Base-by-base conservation (phyloP, 495 filamentous ascomycete species). In the Sphaerosporella brunnea region DNA sequence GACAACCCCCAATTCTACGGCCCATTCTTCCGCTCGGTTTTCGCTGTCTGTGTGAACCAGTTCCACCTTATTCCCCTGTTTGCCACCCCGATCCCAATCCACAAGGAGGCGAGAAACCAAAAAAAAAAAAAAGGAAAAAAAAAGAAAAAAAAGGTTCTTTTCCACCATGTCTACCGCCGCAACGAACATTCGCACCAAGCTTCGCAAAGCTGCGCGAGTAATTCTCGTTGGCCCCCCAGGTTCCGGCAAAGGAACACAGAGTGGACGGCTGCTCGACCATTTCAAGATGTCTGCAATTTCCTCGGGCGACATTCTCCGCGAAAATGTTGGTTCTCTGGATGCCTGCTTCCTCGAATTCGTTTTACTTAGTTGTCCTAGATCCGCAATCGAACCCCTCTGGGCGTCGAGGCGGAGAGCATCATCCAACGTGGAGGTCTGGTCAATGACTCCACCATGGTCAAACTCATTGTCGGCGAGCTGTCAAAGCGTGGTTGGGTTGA, bases 171-270 rank as follows among this genome's bases (percentile, higher is more conserved):
- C 43, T 19, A 19, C 43, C 43, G n/a, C 43, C 5, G 18, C 43
- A n/a, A n/a, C 43, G 10, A 23, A 15, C 19, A 9, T 24, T 23
- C 9, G 25, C 30, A 8, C 8, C 30, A 66, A 75, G 65, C 78
- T 92, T 56, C 73, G 73, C 48, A 77, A 73, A 62, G 88, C 90
- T 30, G 90, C 92, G 15, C 81, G 90, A 25, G 77, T 97, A 44
- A 96, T 97, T 62, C 75, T 97, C 47, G 75, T 97, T 51, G 90
- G 90, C 43, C 86, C 90, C n/a, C 90, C 90, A 0, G 90, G 82
- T 4, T 71, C 73, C 2, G 90, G 90, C 44, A 97, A 97, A 65
- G 90, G 90, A 25, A 97, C 90, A 13, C 90, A 97, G 61, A 82
- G 85, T 23, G 84, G 93, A 58, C 73, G 90, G 36, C 67, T 97